Conservation (phyloP, 1,139 yeast species). For the Debaryomyces sp. region DNA sequence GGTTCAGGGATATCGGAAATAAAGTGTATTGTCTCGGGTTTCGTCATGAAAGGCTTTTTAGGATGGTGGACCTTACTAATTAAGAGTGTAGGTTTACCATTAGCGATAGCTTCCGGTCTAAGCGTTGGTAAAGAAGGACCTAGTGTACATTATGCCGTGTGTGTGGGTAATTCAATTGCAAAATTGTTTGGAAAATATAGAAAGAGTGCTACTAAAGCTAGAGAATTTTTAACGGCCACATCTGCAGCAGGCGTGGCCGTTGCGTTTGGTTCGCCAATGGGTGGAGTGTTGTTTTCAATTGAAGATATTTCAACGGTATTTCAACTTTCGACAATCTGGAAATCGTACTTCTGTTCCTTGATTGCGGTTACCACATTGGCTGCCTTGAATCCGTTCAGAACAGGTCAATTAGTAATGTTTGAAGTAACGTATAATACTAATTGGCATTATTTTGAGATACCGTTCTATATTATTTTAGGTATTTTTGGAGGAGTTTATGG, state of each 20-base stretch:
- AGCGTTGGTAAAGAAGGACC: slow-evolving; percentile 89
- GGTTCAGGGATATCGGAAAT: slow-evolving; percentile 98
- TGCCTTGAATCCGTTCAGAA: slow-evolving; percentile 83
- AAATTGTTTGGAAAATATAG: slow-evolving; percentile 49
- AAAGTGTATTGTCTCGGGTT: slow-evolving; percentile 93
- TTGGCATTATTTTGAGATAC: slow-evolving; percentile 88
- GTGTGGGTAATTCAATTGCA: slow-evolving; percentile 73
- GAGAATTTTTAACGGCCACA: slow-evolving; percentile 61
- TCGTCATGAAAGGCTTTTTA: slow-evolving; percentile 76
- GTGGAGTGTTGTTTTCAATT: slow-evolving; percentile 68
- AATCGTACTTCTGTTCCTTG: slow-evolving; percentile 87
- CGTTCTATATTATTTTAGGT: slow-evolving; percentile 78
- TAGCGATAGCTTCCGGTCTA: slow-evolving; percentile 81
- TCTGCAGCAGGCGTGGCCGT: slow-evolving; percentile 76
- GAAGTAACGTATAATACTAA: slow-evolving; percentile 82
- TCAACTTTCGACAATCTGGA: slow-evolving; percentile 82
- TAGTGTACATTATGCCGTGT: slow-evolving; percentile 82
- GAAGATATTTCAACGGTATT: slow-evolving; percentile 78
- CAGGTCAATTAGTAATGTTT: slow-evolving; percentile 91
- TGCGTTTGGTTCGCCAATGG: slow-evolving; percentile 75
- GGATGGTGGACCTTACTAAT: slow-evolving; percentile 72
- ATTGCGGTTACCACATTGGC: slow-evolving; percentile 83
- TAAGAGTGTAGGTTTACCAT: slow-evolving; percentile 80
- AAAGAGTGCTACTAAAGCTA: slow-evolving; percentile 50
- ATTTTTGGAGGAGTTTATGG: slow-evolving; percentile 93